Conservation (phyloP, 805 yeast species). For the Monosporozyma solicola region DNA sequence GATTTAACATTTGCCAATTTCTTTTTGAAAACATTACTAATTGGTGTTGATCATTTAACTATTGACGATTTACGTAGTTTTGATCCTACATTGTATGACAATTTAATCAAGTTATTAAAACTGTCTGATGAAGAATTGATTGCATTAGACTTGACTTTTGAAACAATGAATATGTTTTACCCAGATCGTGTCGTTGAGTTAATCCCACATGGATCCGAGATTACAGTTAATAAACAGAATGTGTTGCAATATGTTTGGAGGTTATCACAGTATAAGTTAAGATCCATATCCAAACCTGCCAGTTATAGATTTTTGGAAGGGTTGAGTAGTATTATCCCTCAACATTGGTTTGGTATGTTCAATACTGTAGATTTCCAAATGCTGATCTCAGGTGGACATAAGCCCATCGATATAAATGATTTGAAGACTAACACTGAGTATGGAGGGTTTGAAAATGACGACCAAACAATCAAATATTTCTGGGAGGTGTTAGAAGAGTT, state of each 20-base stretch:
- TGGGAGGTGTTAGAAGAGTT: conserved; percentile 74
- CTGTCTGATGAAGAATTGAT: conserved; percentile 50
- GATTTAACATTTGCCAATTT: conserved; percentile 83
- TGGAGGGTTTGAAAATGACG: conserved; percentile 51
- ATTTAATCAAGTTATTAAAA: conserved; percentile 50
- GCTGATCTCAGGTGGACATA: conserved; percentile 72
- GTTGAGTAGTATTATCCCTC: conserved; percentile 53
- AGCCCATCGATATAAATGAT: conserved; percentile 63
- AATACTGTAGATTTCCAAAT: conserved; percentile 75
- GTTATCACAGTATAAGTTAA: conserved; percentile 70
- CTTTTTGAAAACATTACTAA: conserved; percentile 63
- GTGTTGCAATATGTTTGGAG: conserved; percentile 66
- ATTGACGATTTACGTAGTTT: conserved; percentile 71
- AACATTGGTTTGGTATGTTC: conserved; percentile 76
- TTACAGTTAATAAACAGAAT: conserved; percentile 51
- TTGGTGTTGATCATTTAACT: conserved; percentile 33
- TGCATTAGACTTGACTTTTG: conserved; percentile 52
- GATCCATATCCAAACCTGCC: conserved; percentile 19
- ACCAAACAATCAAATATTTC: conserved; percentile 52
- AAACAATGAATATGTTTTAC: conserved; percentile 42
- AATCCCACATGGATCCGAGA: conserved; percentile 47
- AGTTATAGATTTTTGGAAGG: conserved; percentile 43
- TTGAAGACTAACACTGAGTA: conserved; percentile 52
- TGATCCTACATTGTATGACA: conserved; percentile 59
- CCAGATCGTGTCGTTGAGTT: conserved; percentile 44